phyloP scores from a whole-genome alignment of 164 flowering plant species.

The Liquidambar formosana region DNA sequence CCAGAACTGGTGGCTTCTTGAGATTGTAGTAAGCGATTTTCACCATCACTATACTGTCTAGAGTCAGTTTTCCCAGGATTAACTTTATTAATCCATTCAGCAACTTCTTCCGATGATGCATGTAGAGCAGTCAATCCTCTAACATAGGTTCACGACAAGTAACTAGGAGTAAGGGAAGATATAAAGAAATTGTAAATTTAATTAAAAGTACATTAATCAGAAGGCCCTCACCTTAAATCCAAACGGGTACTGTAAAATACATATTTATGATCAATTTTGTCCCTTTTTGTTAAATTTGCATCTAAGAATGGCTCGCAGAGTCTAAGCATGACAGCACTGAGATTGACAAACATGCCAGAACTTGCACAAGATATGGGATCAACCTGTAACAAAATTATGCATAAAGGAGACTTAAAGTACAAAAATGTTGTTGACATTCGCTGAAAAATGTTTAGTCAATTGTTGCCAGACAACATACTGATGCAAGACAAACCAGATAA shows the following conservation, averaged over 20 bases:
- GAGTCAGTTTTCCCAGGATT: constrained; percentile 31
- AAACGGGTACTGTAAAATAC: constrained; percentile 62
- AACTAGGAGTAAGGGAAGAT: constrained; percentile 16
- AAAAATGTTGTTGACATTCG: neutral
- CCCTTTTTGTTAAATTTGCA: constrained; percentile 72
- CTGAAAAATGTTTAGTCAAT: neutral
- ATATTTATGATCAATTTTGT: constrained; percentile 88
- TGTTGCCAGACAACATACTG: neutral
- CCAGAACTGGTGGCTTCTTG: constrained; percentile 76
- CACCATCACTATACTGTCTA: constrained; percentile 32
- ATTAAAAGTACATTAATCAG: neutral
- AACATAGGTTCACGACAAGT: constrained; percentile 17
- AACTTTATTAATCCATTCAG: constrained; percentile 57
- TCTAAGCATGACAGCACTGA: constrained; percentile 94
- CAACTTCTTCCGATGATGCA: constrained; percentile 95
- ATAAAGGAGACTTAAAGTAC: constrained; percentile 3
- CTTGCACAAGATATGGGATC: constrained; percentile 93
- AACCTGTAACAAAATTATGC: constrained; percentile 51
- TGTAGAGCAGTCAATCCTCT: constrained; percentile 91
- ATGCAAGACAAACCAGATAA: neutral
- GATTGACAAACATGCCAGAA: constrained; percentile 95
- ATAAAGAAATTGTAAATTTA: neutral
- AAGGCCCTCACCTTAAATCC: constrained; percentile 61
- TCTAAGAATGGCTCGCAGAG: constrained; percentile 95
- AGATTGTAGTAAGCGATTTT: constrained; percentile 66